A percentile compares a stretch with the other conserved stretches of the same genome.
These are phyloP conservation scores for Cryptococcus sp. DNA, from an alignment of 1,284 basidiomycete genomes.

Conservation along the genomic window DNA sequence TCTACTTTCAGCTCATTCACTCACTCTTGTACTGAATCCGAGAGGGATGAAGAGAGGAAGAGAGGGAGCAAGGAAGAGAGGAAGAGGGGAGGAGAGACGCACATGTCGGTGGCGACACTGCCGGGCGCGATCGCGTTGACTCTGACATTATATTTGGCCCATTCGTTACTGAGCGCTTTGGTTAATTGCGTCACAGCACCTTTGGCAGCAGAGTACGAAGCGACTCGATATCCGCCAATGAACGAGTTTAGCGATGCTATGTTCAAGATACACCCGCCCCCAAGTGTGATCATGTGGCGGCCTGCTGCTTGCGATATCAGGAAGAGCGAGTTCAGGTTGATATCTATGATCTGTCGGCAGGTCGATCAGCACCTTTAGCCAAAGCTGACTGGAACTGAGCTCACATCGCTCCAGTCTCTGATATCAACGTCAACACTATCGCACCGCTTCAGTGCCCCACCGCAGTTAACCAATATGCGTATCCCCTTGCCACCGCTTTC, in stretches of 20 bases:
- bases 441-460: slow-evolving; percentile 65
- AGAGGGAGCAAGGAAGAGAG: no score
- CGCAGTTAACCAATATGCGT: slow-evolving; percentile 83
- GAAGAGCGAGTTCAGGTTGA: slow-evolving; percentile 46
- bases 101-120: slow-evolving; percentile 78
- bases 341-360: slow-evolving; percentile 24
- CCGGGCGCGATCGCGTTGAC: slow-evolving; percentile 84
- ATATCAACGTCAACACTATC: slow-evolving; percentile 68
- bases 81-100: slow-evolving; percentile 1
- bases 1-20: no score
- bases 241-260: slow-evolving; percentile 41
- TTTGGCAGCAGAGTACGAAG: slow-evolving; percentile 69
- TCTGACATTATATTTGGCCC: slow-evolving; percentile 73
- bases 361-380: no score
- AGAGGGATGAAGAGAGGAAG: no score
- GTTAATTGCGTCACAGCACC: slow-evolving; percentile 66
- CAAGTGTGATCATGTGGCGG: slow-evolving; percentile 35
- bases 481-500: slow-evolving; percentile 60
- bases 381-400: neutral
- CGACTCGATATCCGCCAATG: slow-evolving; percentile 55
- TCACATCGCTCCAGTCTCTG: slow-evolving; percentile 71
- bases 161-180: slow-evolving; percentile 71
- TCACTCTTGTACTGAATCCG: no score
- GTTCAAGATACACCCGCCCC: slow-evolving; percentile 44
- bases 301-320: slow-evolving; percentile 38